Base-by-base conservation (phyloP, 2,329 filamentous ascomycete genomes). In the Claviceps spartinae region DNA sequence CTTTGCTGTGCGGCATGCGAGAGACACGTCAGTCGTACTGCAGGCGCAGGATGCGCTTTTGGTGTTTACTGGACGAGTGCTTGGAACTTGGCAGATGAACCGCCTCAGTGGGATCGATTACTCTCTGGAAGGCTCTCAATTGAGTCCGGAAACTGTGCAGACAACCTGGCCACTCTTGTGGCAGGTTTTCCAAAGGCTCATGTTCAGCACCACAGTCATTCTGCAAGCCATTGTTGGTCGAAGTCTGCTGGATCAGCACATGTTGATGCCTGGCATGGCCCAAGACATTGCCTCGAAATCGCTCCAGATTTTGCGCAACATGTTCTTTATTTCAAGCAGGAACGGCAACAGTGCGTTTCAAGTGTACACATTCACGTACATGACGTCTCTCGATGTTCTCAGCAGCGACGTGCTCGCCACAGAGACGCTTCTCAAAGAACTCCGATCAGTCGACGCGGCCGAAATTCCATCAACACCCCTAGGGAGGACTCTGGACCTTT, bases 321-420 rank as follows among this genome's bases (percentile, higher is more conserved):
- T 94, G 20, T 88, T 83, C 67, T 95, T 95, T 64, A 81, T 95
- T 55, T 88, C 87, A 0, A 83, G 82, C 14, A 78, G 86, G 41
- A 77, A 86, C 52, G 83, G 85, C 20, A 82, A 84, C 52, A 79
- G 78, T 55, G 77, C 81, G 1, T 95, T 94, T 60, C 87, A 90
- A 51, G 85, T 88, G 53, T 91, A 95, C 66, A 82, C 78, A 1
- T 95, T 95, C 62, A 83, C 88, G 26, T 88, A 89, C 60, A 75
- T 94, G 22, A 82, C 86, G 1, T 83, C 88, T 3, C 81, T 95
- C 56, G 90, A 96, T 65, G 82, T 89, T 41, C 75, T 95, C 5
- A 75, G 84, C 8, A 79, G 82, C n/a, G 85, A 87, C 59, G 77
- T 84, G 0, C 69, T 73, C 11, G 76, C 85, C 30, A 76, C 81